Conservation (phyloP, 208 protist genomes). For the Angomonas ambiguus region DNA sequence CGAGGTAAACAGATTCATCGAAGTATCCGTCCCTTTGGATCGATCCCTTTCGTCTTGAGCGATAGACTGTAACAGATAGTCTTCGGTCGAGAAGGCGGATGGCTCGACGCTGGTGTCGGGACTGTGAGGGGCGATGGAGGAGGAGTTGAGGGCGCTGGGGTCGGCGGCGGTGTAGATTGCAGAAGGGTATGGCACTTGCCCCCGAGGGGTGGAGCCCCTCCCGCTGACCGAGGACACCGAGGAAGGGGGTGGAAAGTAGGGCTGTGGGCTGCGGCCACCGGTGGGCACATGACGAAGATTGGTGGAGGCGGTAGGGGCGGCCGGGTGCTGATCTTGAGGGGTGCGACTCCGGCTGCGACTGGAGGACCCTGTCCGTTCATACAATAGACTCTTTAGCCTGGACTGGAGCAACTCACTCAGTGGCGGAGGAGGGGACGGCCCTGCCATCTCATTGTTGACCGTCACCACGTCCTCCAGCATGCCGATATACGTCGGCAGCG, state of each 20-base stretch:
- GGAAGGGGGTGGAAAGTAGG: not conserved
- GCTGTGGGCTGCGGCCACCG: not conserved
- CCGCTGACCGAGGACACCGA: not conserved
- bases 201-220: not conserved
- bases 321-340: not conserved
- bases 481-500: constrained; percentile 6
- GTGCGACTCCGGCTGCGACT: not conserved
- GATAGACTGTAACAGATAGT: constrained; percentile 4
- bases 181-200: not conserved
- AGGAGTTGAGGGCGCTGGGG: constrained; percentile 8
- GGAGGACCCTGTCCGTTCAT: not conserved
- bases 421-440: constrained; percentile 4
- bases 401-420: constrained; percentile 4
- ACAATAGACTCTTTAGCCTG: constrained; percentile 2
- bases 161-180: not conserved
- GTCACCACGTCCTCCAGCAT: constrained; percentile 14
- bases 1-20: constrained; percentile 43
- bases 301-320: not conserved
- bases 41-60: not conserved
- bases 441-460: not conserved
- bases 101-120: constrained; percentile 9
- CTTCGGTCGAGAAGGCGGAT: not conserved
- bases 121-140: constrained; percentile 14
- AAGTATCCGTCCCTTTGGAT: not conserved
- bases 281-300: not conserved